Percentiles rank a stretch among this genome's conserved stretches.
These are phyloP conservation scores for Candida mesenterica DNA, from an alignment of 1,139 yeast species.

Conservation along the genomic window DNA sequence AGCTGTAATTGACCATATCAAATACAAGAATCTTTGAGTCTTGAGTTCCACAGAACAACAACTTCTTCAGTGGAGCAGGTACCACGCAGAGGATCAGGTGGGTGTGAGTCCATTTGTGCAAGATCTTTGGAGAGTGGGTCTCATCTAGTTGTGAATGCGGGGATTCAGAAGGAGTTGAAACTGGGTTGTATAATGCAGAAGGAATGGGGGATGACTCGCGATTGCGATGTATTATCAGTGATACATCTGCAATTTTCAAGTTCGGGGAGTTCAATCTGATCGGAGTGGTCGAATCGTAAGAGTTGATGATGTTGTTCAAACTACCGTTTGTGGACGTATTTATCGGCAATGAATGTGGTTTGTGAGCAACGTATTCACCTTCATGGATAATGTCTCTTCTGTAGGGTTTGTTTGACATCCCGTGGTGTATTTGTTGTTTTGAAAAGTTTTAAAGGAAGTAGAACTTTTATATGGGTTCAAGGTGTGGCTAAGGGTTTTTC, in stretches of 20 bases:
- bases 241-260: conserved; percentile 2
- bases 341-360: conserved; percentile 31
- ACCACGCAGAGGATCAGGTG: conserved; percentile 79
- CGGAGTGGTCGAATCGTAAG: conserved; percentile 20
- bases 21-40: conserved; percentile 76
- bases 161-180: conserved; percentile 1
- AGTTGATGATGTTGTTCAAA: conserved; percentile 1
- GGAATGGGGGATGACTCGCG: conserved; percentile 1
- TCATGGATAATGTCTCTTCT: conserved; percentile 28
- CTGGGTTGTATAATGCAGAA: conserved; percentile 1
- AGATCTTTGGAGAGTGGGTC: conserved; percentile 9
- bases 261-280: conserved; percentile 22
- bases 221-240: conserved; percentile 1
- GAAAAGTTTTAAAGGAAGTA: neutral
- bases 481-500: neutral
- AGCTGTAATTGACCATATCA: conserved; percentile 64
- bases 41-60: conserved; percentile 90
- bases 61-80: conserved; percentile 55
- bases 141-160: neutral
- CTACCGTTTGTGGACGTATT: conserved; percentile 13
- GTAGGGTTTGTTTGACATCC: conserved; percentile 9
- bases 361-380: conserved; percentile 30
- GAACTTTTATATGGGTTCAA: neutral
- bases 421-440: neutral
- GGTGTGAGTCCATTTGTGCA: conserved; percentile 76